These are phyloP conservation scores for Boletus insuetus DNA, from an alignment of 768 basidiomycete genomes.

Conservation along the genomic window DNA sequence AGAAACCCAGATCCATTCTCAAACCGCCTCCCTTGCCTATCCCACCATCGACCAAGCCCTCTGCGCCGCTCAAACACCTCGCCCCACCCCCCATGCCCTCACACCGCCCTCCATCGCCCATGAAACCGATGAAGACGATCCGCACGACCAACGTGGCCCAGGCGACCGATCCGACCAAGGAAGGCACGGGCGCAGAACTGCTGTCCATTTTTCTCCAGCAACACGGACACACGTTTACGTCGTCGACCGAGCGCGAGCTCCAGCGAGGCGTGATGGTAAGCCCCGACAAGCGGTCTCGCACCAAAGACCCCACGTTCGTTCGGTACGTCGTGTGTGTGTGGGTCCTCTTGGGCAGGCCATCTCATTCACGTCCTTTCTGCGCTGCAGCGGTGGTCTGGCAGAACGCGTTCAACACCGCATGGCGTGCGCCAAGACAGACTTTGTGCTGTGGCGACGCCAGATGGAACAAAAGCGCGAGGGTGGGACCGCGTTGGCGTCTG, in stretches of 20 bases:
- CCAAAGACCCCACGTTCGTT: constrained; percentile 43
- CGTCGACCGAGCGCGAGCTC: constrained; percentile 36
- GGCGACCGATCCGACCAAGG: constrained; percentile 51
- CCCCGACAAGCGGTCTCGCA: constrained; percentile 50
- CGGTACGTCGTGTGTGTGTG: constrained; percentile 50
- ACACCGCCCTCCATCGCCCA: constrained; percentile 15
- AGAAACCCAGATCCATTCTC: constrained; percentile 24
- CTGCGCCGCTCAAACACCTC: constrained; percentile 21
- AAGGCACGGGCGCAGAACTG: constrained; percentile 48
- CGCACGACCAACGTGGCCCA: constrained; percentile 51
- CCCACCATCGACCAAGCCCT: constrained; percentile 8
- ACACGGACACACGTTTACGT: constrained; percentile 37
- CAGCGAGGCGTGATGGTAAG: constrained; percentile 56
- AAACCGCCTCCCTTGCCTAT: constrained; percentile 29
- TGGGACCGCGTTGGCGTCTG: constrained; percentile 30
- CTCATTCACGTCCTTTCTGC: neutral
- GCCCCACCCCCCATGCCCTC: constrained; percentile 29
- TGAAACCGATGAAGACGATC: constrained; percentile 46
- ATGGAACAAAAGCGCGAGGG: constrained; percentile 37
- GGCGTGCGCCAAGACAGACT: constrained; percentile 42
- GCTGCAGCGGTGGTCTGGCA: constrained; percentile 54
- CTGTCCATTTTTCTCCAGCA: constrained; percentile 53
- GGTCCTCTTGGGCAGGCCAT: no score
- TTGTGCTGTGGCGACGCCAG: constrained; percentile 53
- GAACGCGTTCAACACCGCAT: constrained; percentile 45